Conservation (phyloP, 805 yeast genomes). For the Brettanomyces nanus region DNA sequence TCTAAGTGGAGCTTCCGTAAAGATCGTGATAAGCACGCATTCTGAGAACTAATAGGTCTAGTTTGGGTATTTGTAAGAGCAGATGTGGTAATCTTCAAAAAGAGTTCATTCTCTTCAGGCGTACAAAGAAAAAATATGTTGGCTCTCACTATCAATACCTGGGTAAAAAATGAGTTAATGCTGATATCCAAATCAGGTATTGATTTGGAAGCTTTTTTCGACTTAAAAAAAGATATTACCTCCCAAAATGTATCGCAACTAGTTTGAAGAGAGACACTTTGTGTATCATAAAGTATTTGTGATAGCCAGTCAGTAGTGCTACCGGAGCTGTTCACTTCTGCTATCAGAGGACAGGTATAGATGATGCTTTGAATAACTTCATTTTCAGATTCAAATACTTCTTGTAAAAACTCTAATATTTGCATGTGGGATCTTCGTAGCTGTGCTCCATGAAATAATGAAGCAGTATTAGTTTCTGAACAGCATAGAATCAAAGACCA, state of each 20-base stretch:
- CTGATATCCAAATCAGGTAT: neutral
- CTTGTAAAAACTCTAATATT: neutral
- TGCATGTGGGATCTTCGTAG: neutral
- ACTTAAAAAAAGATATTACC: neutral
- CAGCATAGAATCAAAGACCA: neutral
- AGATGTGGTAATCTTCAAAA: conserved; percentile 6
- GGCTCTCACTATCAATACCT: conserved; percentile 13
- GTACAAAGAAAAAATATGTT: conserved; percentile 15
- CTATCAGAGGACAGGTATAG: neutral
- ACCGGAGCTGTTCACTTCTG: no score
- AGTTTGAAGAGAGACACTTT: neutral
- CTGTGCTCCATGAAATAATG: neutral
- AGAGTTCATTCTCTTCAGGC: conserved; percentile 15
- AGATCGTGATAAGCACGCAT: neutral
- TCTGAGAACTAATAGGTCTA: neutral
- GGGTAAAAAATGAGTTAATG: neutral
- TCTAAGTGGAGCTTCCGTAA: neutral
- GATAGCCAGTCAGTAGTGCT: neutral
- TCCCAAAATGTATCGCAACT: neutral
- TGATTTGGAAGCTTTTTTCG: neutral
- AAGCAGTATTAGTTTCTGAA: neutral
- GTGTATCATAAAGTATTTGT: neutral
- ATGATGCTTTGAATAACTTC: neutral
- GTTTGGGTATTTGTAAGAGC: neutral
- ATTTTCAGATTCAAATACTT: neutral